Conservation (phyloP, 768 basidiomycete species). For the Galerina marginata region DNA sequence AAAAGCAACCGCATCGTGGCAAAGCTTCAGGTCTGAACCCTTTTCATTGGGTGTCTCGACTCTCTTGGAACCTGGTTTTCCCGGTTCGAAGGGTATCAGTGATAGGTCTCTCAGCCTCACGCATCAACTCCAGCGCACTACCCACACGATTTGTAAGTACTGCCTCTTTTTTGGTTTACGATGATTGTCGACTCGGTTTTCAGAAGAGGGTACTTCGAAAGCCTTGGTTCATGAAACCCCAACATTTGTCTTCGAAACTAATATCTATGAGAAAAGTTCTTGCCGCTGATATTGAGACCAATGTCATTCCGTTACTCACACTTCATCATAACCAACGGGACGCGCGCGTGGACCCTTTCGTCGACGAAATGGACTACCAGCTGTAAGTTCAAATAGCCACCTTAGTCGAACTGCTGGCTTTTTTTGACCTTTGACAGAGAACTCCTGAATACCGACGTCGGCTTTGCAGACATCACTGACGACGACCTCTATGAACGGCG, state of each 20-base stretch:
- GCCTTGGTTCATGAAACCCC: slow-evolving; percentile 38
- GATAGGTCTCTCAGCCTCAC: slow-evolving; percentile 55
- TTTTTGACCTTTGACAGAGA: slow-evolving; percentile 50
- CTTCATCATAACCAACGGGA: slow-evolving; percentile 50
- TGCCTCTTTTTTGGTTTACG: neutral
- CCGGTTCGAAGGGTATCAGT: slow-evolving; percentile 80
- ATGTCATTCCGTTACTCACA: slow-evolving; percentile 66
- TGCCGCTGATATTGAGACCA: slow-evolving; percentile 52
- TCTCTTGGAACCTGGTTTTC: slow-evolving; percentile 75
- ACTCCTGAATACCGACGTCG: slow-evolving; percentile 60
- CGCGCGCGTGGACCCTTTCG: slow-evolving; percentile 31
- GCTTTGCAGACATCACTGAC: slow-evolving; percentile 54
- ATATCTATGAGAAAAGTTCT: slow-evolving; percentile 69
- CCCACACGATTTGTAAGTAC: slow-evolving; percentile 20
- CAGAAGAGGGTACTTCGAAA: slow-evolving; percentile 30
- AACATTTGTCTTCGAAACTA: slow-evolving; percentile 60
- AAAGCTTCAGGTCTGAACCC: slow-evolving; percentile 82
- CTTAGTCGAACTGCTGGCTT: neutral
- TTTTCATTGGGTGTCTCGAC: slow-evolving; percentile 79
- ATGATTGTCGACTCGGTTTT: neutral
- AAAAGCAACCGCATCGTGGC: slow-evolving; percentile 57
- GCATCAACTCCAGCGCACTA: slow-evolving; percentile 21
- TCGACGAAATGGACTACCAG: slow-evolving; percentile 74
- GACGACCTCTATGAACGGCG: slow-evolving; percentile 77
- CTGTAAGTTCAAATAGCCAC: slow-evolving; percentile 51